These are phyloP conservation scores for Stephania cephalantha DNA, from an alignment of 164 flowering plant species.

Conservation along the genomic window DNA sequence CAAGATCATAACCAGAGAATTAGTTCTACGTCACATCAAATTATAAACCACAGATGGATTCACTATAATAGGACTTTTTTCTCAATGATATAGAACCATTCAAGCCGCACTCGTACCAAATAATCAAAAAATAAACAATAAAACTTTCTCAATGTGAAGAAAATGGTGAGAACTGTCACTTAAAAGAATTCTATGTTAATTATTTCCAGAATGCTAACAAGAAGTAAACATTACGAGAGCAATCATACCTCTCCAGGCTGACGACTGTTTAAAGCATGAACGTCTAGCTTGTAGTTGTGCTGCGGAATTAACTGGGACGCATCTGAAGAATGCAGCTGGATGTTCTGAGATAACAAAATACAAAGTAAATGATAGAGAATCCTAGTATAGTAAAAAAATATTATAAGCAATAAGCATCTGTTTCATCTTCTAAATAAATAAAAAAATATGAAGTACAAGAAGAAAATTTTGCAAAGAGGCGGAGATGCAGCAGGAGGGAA, in stretches of 20 bases:
- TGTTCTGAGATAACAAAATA: constrained; percentile 38
- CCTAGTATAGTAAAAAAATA: not conserved
- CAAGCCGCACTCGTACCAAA: not conserved
- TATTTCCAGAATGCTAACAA: not conserved
- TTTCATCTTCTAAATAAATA: not conserved
- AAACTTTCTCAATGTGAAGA: not conserved
- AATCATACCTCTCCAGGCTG: constrained; percentile 87
- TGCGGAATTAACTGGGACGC: constrained; percentile 87
- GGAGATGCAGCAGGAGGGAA: too few relatives aligned
- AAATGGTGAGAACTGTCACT: not conserved
- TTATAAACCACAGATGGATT: not conserved
- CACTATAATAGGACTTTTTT: not conserved
- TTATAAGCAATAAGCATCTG: not conserved
- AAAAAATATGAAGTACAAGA: not conserved
- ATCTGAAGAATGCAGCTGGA: constrained; percentile 61
- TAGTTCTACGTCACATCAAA: not conserved
- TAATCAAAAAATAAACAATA: not conserved
- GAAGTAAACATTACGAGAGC: not conserved
- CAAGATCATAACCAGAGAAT: not conserved
- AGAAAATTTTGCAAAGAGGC: too few relatives aligned
- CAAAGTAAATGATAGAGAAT: not conserved
- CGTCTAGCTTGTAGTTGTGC: constrained; percentile 98
- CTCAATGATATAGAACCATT: not conserved
- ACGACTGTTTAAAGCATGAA: constrained; percentile 73
- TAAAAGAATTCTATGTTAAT: not conserved